Evolutionary conservation across 169 alveolate species (phyloP), one percentile per base, ranked within the genome.

Genomic region (Cryptosporidium baileyi): DNA sequence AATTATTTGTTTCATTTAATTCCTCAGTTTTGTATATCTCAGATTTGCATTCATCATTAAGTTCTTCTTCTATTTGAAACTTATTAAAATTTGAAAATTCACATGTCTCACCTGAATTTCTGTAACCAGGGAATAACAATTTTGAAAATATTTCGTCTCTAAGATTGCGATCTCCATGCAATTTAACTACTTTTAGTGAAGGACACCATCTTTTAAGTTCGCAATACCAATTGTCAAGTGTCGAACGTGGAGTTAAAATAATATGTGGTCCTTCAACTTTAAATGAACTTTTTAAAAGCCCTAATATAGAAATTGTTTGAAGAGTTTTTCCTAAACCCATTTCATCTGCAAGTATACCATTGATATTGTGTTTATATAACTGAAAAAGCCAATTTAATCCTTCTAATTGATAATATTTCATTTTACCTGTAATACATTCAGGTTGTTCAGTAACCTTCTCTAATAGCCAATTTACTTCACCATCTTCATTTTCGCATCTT

Each of bases 321-420:
- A 95, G 92, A 26, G 97, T 95, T 88, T 95, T 95, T 3, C 97
- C 97, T 45, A 95, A 88, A 6, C 97, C 97, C 97, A 95, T 95
- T 67, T 95, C 97, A 92, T 95, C 97, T 1, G 97, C 97, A 59
- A 95, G 88, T 51, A 95, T 95, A 3, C 97, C 97, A 82, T 95
- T 95, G 19, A 95, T 92, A 34, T 91, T 91, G 45, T 92, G 90
- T 67, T 91, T 80, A 41, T 93, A 91, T 22, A 95, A 80, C 52
- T 90, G 91, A 49, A 90, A 79, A 52, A 95, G 60, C 96, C 97
- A 95, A 61, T 95, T 93, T 44, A 95, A 61, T n/a, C 96, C 97
- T 52, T 92, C 95, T 54, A 95, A 30, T 89, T 95, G 94, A 80
- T 95, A 93, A 41, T 90, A 91, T 67, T 94, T 89, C 88, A 95